Evolutionary conservation across 192 early-diverging fungal species (phyloP), one percentile per base, ranked within the genome.

Genomic region (Kappamyces sp.): DNA sequence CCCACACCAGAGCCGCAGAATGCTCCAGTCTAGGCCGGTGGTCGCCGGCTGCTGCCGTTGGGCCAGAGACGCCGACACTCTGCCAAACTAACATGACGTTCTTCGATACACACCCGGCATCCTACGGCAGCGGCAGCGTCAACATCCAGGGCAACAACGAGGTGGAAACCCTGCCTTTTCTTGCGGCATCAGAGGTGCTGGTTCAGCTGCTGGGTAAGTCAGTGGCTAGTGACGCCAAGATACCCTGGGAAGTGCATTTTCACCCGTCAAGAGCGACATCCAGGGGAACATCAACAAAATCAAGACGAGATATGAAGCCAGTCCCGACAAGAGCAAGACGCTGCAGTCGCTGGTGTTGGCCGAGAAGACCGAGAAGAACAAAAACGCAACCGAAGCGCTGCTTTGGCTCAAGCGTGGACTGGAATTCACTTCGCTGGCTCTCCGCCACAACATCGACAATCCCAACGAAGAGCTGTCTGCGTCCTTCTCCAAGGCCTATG

Each of bases 281-380:
- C 84, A 77, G 59, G 92, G 91, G 60, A 98, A 98, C 79, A 79
- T 98, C 63, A 75, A 89, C 87, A 92, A 92, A 88, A 81, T 98
- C 61, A 80, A 85, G 40, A 72, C 83, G 32, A 86, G 88, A 71
- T 88, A 75, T 71, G 41, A 71, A 10, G 67, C 74, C 67, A 81
- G 88, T 69, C 86, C 89, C 33, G 72, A 49, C 33, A 77, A 70
- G 47, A 87, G 79, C 64, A 68, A 74, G 15, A 98, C 93, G 35
- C 84, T 98, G 55, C 81, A 98, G 66, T 82, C 86, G 54, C 79
- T 98, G 51, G 77, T 90, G 39, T 67, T 74, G 5, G 78, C 72
- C 7, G 95, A 98, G 72, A 52, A 74, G 1, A 72, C 63, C n/a
- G 85, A 87, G 62, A 88, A 88, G 73, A 89, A 91, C 72, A 80